phyloP scores from a whole-genome alignment of 2,329 filamentous ascomycete genomes.

The Colletotrichum cordylinicola region DNA sequence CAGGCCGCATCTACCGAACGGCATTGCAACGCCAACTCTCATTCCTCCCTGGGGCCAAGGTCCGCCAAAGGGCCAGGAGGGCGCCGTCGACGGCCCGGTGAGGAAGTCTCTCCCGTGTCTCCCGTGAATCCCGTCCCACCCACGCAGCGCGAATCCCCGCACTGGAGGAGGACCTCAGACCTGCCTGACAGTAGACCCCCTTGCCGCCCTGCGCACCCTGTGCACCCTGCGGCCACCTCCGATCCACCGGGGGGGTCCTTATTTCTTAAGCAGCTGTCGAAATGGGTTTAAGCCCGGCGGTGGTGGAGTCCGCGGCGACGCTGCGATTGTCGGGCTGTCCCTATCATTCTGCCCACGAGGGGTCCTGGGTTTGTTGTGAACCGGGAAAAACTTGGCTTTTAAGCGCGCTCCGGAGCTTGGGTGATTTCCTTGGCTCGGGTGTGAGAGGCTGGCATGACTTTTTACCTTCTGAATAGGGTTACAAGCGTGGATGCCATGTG shows the following conservation, averaged over 20 bases:
- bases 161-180: background rate
- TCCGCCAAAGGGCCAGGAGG: background rate
- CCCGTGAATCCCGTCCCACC: background rate
- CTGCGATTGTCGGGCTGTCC: slow-evolving; percentile 1
- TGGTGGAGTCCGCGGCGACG: background rate
- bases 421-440: background rate
- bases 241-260: background rate
- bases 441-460: background rate
- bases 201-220: background rate
- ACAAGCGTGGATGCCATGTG: background rate
- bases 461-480: slow-evolving; percentile 9
- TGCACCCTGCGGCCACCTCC: slow-evolving; percentile 7
- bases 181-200: too few species aligned
- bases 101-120: slow-evolving; percentile 13
- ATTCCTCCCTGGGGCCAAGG: background rate
- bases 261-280: slow-evolving; percentile 6
- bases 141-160: slow-evolving; percentile 1
- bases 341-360: slow-evolving; percentile 6
- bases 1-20: slow-evolving; percentile 16
- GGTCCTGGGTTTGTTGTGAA: background rate
- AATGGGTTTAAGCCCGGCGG: background rate
- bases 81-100: background rate
- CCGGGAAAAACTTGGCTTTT: background rate
- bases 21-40: background rate
- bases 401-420: background rate